phyloP scores from a whole-genome alignment of 176 grass and related monocot genomes.

The Avena eriantha region DNA sequence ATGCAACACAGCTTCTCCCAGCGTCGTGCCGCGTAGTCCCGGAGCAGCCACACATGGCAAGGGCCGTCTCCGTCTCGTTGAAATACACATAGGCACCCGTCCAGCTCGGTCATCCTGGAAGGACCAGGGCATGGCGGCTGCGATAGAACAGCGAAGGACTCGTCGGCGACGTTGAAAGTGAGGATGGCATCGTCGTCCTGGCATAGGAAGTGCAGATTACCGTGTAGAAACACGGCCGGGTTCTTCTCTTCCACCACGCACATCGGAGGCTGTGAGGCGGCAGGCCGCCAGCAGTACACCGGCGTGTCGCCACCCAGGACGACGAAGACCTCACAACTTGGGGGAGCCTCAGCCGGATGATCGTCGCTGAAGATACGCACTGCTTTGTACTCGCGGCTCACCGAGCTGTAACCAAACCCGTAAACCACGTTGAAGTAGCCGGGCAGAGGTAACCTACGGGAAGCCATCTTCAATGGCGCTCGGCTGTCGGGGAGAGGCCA shows the following conservation, averaged over 20 bases:
- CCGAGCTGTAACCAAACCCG: no score
- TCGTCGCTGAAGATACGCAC: no score
- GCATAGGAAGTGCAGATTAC: background rate
- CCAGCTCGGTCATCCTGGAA: background rate
- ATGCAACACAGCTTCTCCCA: conserved; percentile 30
- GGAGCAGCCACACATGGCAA: background rate
- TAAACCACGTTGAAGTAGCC: background rate
- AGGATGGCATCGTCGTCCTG: background rate
- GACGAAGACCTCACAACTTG: background rate
- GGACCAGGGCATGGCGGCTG: background rate
- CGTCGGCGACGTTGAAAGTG: background rate
- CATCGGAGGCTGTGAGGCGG: background rate
- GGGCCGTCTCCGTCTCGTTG: accelerated
- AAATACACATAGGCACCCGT: background rate
- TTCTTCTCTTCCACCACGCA: background rate
- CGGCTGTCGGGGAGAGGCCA: background rate
- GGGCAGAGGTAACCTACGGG: background rate
- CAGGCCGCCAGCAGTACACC: background rate
- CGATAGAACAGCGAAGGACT: background rate
- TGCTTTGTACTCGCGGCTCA: no score
- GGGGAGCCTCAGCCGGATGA: background rate
- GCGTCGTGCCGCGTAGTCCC: background rate
- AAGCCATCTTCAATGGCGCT: background rate
- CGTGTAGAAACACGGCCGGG: background rate
- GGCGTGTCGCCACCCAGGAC: background rate